A percentile compares a stretch with the other conserved stretches of the same genome.
phyloP scores from a whole-genome alignment of 2,329 filamentous ascomycete species.

The Alternaria sp. region DNA sequence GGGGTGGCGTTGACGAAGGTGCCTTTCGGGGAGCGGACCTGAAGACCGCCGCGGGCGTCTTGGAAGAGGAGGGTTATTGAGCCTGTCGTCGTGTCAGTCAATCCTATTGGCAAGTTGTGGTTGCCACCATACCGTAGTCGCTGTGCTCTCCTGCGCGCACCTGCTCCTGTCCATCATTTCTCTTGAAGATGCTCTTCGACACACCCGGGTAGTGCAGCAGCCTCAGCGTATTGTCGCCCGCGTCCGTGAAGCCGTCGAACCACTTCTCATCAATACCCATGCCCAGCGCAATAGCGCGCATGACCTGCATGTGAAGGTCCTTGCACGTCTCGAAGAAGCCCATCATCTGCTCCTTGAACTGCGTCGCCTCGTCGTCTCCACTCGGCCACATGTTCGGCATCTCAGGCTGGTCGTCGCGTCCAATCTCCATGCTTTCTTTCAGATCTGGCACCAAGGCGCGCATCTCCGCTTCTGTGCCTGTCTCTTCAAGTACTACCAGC shows the following conservation, averaged over 20 bases:
- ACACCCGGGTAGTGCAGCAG: slow-evolving; percentile 80
- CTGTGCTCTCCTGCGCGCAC: slow-evolving; percentile 81
- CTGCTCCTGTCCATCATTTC: slow-evolving; percentile 72
- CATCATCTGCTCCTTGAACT: slow-evolving; percentile 76
- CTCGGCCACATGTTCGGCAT: slow-evolving; percentile 80
- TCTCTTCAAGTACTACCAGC: slow-evolving; percentile 45
- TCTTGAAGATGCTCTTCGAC: slow-evolving; percentile 66
- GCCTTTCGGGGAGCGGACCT: slow-evolving; percentile 73
- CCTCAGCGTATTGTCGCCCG: slow-evolving; percentile 61
- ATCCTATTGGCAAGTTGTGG: rapidly evolving
- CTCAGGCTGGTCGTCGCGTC: slow-evolving; percentile 63
- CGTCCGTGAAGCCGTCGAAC: slow-evolving; percentile 77
- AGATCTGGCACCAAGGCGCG: slow-evolving; percentile 49
- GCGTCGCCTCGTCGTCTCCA: slow-evolving; percentile 59
- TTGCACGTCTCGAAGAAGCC: slow-evolving; percentile 78
- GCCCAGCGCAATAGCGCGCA: slow-evolving; percentile 84
- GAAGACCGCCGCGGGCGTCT: slow-evolving; percentile 63
- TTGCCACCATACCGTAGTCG: slow-evolving; percentile 58
- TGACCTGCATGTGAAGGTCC: slow-evolving; percentile 74
- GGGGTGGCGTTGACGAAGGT: slow-evolving; percentile 83
- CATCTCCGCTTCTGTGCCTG: slow-evolving; percentile 44
- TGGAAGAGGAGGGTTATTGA: slow-evolving; percentile 54
- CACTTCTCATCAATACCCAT: slow-evolving; percentile 73
- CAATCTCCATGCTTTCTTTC: slow-evolving; percentile 68
- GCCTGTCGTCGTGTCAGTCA: slow-evolving; percentile 36